Conservation (phyloP, 495 filamentous ascomycete genomes). For the Apodospora peruviana region DNA sequence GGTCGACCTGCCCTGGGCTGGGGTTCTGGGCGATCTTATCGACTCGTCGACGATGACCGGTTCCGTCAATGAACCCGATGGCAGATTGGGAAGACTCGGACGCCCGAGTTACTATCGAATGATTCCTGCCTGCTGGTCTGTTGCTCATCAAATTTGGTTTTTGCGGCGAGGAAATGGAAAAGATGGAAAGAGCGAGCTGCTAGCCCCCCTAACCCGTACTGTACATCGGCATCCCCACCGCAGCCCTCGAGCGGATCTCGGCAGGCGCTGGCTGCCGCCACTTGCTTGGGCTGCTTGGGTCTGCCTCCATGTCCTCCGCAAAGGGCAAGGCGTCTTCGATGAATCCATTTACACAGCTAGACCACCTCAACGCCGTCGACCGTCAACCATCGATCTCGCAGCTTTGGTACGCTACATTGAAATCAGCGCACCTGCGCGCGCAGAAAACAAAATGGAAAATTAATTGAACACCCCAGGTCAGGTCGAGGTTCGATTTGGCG, state of each 20-base stretch:
- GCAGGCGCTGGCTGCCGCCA: not conserved
- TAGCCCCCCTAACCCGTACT: not conserved
- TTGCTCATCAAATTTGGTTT: not conserved
- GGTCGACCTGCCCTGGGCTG: not conserved
- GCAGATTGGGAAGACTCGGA: not conserved
- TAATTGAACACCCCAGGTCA: not conserved
- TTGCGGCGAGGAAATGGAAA: not conserved
- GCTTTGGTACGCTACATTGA: not conserved
- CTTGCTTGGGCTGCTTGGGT: not conserved
- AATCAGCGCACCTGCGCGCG: not conserved
- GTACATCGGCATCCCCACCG: not conserved
- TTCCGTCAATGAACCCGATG: not conserved
- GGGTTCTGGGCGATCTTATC: not conserved
- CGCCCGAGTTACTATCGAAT: too few species aligned
- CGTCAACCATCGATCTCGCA: not conserved
- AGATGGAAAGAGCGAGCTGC: too few species aligned
- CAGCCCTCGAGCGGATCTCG: not conserved
- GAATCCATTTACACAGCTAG: too few species aligned
- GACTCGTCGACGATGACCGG: too few species aligned
- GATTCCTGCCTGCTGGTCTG: too few species aligned
- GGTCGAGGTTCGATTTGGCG: not conserved
- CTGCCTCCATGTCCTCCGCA: not conserved
- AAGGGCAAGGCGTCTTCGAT: not conserved
- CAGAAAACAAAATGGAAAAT: not conserved
- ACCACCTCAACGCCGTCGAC: too few species aligned